Evolutionary conservation across 2,329 filamentous ascomycete genomes (phyloP).

Genomic region (Aspergillus pseudotamarii): DNA sequence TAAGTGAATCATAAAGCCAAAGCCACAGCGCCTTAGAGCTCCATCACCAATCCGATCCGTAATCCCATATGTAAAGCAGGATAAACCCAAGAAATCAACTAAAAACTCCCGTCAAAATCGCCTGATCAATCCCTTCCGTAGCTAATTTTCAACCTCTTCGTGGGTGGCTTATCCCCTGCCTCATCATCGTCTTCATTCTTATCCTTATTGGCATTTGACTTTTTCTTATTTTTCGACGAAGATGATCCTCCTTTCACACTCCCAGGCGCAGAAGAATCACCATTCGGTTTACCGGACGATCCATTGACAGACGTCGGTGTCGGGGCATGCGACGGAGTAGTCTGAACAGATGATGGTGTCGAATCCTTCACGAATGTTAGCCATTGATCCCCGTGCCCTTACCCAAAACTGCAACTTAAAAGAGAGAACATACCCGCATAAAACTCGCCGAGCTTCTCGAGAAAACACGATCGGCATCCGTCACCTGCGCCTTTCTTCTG

Average conservation of each 20-base stretch:
- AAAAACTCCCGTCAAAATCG: conserved; percentile 9
- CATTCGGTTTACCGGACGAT: conserved; percentile 31
- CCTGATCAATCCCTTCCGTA: conserved; percentile 45
- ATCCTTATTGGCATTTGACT: conserved; percentile 29
- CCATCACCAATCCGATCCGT: conserved; percentile 1
- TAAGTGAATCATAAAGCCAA: background rate
- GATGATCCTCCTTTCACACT: conserved; percentile 36
- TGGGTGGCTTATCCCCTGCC: conserved; percentile 39
- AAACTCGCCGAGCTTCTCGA: conserved; percentile 53
- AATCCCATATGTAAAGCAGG: conserved; percentile 8
- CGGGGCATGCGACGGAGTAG: conserved; percentile 50
- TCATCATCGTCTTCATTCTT: conserved; percentile 38
- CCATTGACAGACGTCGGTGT: conserved; percentile 47
- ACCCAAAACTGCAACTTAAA: background rate
- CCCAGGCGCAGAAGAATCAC: conserved; percentile 27
- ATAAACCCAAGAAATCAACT: conserved; percentile 9
- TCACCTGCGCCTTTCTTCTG: conserved; percentile 49
- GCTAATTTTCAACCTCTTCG: conserved; percentile 50
- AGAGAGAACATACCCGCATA: conserved; percentile 40
- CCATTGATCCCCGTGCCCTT: background rate
- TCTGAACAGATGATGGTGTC: conserved; percentile 47
- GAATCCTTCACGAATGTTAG: conserved; percentile 37
- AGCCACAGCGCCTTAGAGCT: conserved; percentile 4
- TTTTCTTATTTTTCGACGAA: conserved; percentile 48
- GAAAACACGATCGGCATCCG: conserved; percentile 52